Percentiles rank a stretch among this genome's conserved stretches.
Conservation (phyloP, 805 yeast genomes). For the Cyberlindnera mycetangii region DNA sequence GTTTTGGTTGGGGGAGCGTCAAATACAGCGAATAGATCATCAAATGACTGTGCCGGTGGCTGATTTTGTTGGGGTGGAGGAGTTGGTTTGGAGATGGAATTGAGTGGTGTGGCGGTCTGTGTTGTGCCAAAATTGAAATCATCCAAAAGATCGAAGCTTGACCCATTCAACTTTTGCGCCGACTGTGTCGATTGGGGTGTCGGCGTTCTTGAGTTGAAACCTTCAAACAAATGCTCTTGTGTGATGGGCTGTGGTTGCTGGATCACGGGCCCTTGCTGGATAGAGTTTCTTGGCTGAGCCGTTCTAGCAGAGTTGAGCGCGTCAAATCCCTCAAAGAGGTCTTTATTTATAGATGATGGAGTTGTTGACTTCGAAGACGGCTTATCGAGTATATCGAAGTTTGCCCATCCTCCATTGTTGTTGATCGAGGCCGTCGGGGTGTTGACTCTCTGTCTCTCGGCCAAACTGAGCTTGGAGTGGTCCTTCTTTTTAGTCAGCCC, state of each 20-base stretch:
- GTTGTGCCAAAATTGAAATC: conserved; percentile 14
- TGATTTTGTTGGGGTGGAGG: no score
- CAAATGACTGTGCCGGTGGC: conserved; percentile 18
- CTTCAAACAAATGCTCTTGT: conserved; percentile 23
- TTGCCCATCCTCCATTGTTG: conserved; percentile 29
- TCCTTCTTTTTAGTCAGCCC: conserved; percentile 24
- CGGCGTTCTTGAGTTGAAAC: conserved; percentile 14
- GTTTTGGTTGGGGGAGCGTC: conserved; percentile 22
- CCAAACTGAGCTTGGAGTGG: conserved; percentile 30
- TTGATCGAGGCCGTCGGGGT: neutral
- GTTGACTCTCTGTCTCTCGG: conserved; percentile 32
- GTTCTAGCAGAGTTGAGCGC: conserved; percentile 3
- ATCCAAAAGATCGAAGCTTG: conserved; percentile 17
- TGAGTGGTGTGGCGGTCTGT: neutral
- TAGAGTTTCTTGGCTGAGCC: neutral
- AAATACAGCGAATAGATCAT: conserved; percentile 32
- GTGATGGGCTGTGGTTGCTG: conserved; percentile 3
- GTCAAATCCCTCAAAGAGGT: conserved; percentile 27
- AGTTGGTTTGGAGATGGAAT: neutral
- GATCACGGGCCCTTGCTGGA: neutral
- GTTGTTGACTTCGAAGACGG: conserved; percentile 7
- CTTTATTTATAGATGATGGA: neutral
- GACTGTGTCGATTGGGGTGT: neutral
- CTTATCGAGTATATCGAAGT: conserved; percentile 35
- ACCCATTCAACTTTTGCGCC: neutral